These are phyloP conservation scores for Blastomyces gilchristii DNA, from an alignment of 2,329 filamentous ascomycete genomes.

Conservation along the genomic window DNA sequence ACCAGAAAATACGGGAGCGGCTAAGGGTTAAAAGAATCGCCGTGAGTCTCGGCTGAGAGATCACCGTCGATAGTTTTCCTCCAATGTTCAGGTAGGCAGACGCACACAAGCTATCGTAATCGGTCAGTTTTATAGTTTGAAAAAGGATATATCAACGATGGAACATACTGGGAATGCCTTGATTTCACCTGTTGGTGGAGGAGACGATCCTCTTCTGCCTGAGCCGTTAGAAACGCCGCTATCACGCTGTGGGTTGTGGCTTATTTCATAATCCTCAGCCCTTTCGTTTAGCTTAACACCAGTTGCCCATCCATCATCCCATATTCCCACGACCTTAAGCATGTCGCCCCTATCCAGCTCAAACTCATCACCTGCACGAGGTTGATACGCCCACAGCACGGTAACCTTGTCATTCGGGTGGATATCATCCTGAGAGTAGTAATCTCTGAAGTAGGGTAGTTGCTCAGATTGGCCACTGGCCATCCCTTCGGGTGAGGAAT, in stretches of 20 bases:
- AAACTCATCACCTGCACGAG: conserved; percentile 87
- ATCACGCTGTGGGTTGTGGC: conserved; percentile 69
- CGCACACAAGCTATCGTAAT: conserved; percentile 59
- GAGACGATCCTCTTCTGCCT: conserved; percentile 49
- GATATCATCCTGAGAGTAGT: conserved; percentile 95
- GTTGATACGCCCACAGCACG: conserved; percentile 93
- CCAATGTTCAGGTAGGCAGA: conserved; percentile 93
- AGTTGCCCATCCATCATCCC: conserved; percentile 98
- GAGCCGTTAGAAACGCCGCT: conserved; percentile 85
- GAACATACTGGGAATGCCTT: conserved; percentile 70
- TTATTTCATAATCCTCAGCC: conserved; percentile 79
- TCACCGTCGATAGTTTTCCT: conserved; percentile 92
- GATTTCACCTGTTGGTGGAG: conserved; percentile 66
- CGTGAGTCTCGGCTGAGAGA: conserved; percentile 7
- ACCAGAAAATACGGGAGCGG: conserved; percentile 11
- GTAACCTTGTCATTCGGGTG: conserved; percentile 82
- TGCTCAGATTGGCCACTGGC: conserved; percentile 91
- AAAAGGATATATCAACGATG: not conserved
- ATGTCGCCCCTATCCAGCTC: conserved; percentile 89
- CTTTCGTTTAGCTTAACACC: conserved; percentile 72
- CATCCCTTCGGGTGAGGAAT: conserved; percentile 75
- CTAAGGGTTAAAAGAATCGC: conserved; percentile 17
- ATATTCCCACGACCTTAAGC: conserved; percentile 96
- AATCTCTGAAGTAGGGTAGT: conserved; percentile 93
- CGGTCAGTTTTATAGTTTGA: not conserved